These are phyloP conservation scores for Fusarium sp. DNA, from an alignment of 2,329 filamentous ascomycete species.

Conservation along the genomic window DNA sequence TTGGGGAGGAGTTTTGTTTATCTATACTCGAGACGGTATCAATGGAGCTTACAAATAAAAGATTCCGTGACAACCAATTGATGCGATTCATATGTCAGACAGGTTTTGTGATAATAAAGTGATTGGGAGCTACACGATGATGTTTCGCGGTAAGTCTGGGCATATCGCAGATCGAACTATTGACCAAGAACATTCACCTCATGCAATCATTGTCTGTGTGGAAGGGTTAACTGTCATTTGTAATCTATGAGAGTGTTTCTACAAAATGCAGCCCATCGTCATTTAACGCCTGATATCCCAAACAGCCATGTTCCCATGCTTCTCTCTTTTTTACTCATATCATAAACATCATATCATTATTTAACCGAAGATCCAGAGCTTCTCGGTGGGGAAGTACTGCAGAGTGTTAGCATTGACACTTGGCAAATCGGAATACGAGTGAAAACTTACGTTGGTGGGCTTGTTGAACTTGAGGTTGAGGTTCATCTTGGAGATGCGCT, in stretches of 20 bases:
- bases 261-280: slow-evolving; percentile 41
- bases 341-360: slow-evolving; percentile 34
- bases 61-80: slow-evolving; percentile 10
- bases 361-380: slow-evolving; percentile 69
- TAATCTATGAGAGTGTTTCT: slow-evolving; percentile 41
- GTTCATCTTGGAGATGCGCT: slow-evolving; percentile 73
- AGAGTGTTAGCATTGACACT: slow-evolving; percentile 20
- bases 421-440: no score
- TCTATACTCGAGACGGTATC: slow-evolving; percentile 23
- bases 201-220: background rate
- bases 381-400: slow-evolving; percentile 66
- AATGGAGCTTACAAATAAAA: slow-evolving; percentile 18
- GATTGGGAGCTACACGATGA: background rate
- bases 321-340: slow-evolving; percentile 37
- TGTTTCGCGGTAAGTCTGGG: background rate
- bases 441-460: slow-evolving; percentile 71
- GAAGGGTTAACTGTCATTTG: slow-evolving; percentile 41
- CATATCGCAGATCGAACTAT: background rate
- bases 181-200: background rate
- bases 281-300: slow-evolving; percentile 46
- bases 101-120: background rate
- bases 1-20: slow-evolving; percentile 30
- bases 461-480: slow-evolving; percentile 79
- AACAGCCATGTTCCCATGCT: slow-evolving; percentile 34
- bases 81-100: slow-evolving; percentile 4